Base-by-base conservation (phyloP, 495 filamentous ascomycete species). In the Penicillium arizonense region DNA sequence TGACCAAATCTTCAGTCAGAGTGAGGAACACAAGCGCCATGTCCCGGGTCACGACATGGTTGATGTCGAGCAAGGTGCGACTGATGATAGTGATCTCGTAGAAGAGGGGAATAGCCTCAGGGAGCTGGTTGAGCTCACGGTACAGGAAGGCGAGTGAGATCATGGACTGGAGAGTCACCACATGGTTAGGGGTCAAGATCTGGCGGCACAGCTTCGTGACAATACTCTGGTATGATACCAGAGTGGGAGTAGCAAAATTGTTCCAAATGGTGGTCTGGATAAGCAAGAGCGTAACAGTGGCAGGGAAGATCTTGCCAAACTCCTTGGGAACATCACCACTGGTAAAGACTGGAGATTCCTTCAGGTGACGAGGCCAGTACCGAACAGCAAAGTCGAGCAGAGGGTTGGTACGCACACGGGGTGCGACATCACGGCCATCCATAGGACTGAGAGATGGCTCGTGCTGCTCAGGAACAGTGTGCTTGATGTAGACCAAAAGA, bases 381-480 rank as follows among this genome's bases (percentile, higher is more conserved):
- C 67, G 64, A 10, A 73, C 24, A 12, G 66, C 61, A 38, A 73
- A 71, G 42, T 73, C 70, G 11, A 73, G 62, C 26, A 73, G 58
- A 14, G 69, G 58, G 30, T 62, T 23, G 23, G 58, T 62, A 6
- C 58, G 57, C 32, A 67, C 28, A 5, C 68, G 48, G 0, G 44
- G 40, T 7, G 38, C 48, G 16, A 53, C 59, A 20, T 64, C 52
- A 28, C 64, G 58, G 1, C 44, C 41, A 42, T 67, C 64, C 20
- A 70, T 33, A 4, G 61, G 56, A 21, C 47, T 52, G 21, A 71
- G 40, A 1, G 70, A 66, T 10, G 63, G 64, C 38, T 71, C 64
- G 24, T 65, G 57, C 21, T 65, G 56, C 28, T 63, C 62, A 10
- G 58, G 52, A 8, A 70, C 56, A 28, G 53, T 52, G 18, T 34